Percentiles rank a stretch among this genome's conserved stretches.
Evolutionary conservation across 176 grass and related monocot genomes (phyloP).

Genomic region (Triticum urartu): DNA sequence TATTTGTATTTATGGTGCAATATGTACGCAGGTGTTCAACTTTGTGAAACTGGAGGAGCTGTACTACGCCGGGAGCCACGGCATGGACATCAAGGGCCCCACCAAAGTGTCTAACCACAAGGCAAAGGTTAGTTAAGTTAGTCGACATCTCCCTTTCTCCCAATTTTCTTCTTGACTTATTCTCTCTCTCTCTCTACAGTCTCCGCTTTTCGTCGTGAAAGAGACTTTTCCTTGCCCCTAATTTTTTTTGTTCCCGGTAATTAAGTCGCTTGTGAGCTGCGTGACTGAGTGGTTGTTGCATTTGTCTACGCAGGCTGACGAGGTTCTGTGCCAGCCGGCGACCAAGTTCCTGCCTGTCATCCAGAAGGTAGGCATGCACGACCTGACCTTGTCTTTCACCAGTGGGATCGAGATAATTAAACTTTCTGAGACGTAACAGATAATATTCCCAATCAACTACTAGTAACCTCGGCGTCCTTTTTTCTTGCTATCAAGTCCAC

Average conservation of each 20-base stretch:
- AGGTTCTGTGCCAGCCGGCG: slow-evolving; percentile 71
- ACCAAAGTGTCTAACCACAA: slow-evolving; percentile 35
- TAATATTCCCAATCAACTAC: too few relatives aligned
- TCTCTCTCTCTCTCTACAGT: neutral
- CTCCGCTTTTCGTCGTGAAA: neutral
- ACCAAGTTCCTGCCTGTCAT: slow-evolving; percentile 75
- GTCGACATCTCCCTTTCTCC: too few relatives aligned
- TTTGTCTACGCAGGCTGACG: slow-evolving; percentile 36
- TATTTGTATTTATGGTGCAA: neutral
- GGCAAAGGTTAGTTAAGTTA: slow-evolving; percentile 23
- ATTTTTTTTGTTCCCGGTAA: too few relatives aligned
- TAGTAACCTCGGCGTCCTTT: neutral
- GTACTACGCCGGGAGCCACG: slow-evolving; percentile 87
- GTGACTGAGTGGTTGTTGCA: neutral
- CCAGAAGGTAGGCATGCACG: slow-evolving; percentile 44
- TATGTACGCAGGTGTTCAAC: slow-evolving; percentile 39
- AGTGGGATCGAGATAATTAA: too few relatives aligned
- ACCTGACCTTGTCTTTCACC: too few relatives aligned
- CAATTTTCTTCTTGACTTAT: neutral
- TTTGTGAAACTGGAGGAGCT: slow-evolving; percentile 59
- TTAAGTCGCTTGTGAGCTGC: too few relatives aligned
- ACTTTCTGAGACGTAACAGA: too few relatives aligned
- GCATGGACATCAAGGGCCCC: slow-evolving; percentile 76
- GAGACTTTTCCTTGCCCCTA: neutral
- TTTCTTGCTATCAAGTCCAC: too few relatives aligned